phyloP scores from a whole-genome alignment of 1,284 basidiomycete species.

The Veloboletus limbatus region DNA sequence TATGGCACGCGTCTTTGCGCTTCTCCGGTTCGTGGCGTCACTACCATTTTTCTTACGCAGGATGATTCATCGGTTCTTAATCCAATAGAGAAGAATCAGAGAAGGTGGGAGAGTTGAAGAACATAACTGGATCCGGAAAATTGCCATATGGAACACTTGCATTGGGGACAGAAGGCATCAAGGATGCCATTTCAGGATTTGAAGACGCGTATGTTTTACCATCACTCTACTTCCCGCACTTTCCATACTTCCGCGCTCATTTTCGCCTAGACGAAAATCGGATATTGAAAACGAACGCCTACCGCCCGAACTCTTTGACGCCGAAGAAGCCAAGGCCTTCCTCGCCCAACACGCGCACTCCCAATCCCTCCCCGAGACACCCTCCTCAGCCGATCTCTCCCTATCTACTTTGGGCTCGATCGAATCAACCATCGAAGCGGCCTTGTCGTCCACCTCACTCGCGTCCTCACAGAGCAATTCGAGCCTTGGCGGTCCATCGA shows the following conservation, averaged over 20 bases:
- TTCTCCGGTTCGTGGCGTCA: constrained; percentile 73
- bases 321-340: constrained; percentile 65
- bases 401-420: constrained; percentile 47
- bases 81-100: constrained; percentile 89
- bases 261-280: constrained; percentile 74
- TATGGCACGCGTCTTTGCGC: constrained; percentile 94
- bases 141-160: constrained; percentile 88
- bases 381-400: constrained; percentile 43
- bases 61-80: neutral
- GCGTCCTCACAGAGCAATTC: constrained; percentile 27
- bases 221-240: neutral
- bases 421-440: constrained; percentile 43
- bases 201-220: constrained; percentile 82
- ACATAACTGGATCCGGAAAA: constrained; percentile 73
- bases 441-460: constrained; percentile 43
- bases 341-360: constrained; percentile 42
- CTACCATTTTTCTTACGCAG: neutral
- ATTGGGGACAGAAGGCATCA: constrained; percentile 92
- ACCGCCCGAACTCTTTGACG: constrained; percentile 93
- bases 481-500: constrained; percentile 17
- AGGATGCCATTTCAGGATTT: constrained; percentile 91
- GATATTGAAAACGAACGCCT: constrained; percentile 99
- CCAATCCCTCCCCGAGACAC: constrained; percentile 48
- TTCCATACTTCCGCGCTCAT: neutral
- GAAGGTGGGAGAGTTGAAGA: constrained; percentile 96